Evolutionary conservation across 495 filamentous ascomycete species (phyloP).

Genomic region (Aspergillus heteromorphus): DNA sequence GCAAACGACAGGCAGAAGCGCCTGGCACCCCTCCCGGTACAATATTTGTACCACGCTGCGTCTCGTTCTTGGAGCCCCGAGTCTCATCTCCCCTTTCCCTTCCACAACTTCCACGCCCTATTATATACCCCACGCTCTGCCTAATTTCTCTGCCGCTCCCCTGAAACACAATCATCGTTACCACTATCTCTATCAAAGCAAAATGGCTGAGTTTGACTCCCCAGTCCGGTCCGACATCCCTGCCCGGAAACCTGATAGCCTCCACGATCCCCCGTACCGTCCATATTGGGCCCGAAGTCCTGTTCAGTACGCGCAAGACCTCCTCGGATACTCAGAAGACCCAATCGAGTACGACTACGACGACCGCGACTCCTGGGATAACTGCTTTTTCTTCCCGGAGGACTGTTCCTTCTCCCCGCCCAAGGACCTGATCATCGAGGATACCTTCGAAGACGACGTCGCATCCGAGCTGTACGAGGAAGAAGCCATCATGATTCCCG

Average conservation of each 20-base stretch:
- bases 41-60: conserved; percentile 9
- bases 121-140: not conserved
- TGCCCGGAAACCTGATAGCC: conserved; percentile 2
- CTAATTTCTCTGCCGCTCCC: not conserved
- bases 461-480: conserved; percentile 6
- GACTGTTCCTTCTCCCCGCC: conserved; percentile 43
- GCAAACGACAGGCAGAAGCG: not conserved
- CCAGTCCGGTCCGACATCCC: conserved; percentile 16
- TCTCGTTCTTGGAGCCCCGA: not conserved
- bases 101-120: not conserved
- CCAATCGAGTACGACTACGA: conserved; percentile 45
- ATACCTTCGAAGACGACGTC: conserved; percentile 14
- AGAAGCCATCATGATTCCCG: conserved; percentile 35
- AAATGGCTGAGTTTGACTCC: conserved; percentile 24
- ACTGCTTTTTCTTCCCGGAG: conserved; percentile 45
- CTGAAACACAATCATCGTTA: not conserved
- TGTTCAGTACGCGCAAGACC: conserved; percentile 36
- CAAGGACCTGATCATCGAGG: conserved; percentile 24
- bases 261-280: conserved; percentile 21
- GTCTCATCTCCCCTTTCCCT: conserved; percentile 6
- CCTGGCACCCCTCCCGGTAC: conserved; percentile 6
- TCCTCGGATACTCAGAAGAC: conserved; percentile 37
- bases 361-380: conserved; percentile 43
- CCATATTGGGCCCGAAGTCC: conserved; percentile 41
- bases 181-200: not conserved